A percentile compares a stretch with the other conserved stretches of the same genome.
Evolutionary conservation across 208 protist species (phyloP).

Genomic region (Balamuthia mandrillaris): DNA sequence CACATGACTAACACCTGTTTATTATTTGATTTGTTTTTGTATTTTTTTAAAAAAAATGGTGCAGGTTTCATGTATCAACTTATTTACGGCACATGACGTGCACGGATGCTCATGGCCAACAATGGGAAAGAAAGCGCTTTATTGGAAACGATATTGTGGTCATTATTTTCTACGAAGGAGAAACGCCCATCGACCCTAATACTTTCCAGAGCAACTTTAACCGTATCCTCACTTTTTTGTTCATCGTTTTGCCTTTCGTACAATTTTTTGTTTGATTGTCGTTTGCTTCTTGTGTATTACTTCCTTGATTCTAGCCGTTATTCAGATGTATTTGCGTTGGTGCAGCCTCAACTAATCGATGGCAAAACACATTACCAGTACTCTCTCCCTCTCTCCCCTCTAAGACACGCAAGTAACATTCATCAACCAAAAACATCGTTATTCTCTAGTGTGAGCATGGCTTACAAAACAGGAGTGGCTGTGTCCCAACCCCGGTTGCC

Average conservation of each 20-base stretch:
- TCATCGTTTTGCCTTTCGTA: not conserved
- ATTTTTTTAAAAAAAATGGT: too few relatives aligned
- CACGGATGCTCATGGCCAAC: not conserved
- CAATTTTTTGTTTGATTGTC: too few relatives aligned
- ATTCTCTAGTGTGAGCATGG: too few relatives aligned
- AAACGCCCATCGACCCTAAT: not conserved
- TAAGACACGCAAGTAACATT: not conserved
- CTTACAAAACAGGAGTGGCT: not conserved
- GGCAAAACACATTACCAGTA: not conserved
- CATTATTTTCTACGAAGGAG: not conserved
- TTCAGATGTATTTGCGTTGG: not conserved
- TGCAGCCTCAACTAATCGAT: not conserved
- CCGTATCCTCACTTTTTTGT: not conserved
- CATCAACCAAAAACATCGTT: too few relatives aligned
- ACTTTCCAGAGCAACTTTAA: not conserved
- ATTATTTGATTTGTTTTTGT: too few relatives aligned
- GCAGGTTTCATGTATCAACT: too few relatives aligned
- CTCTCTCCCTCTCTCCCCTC: not conserved
- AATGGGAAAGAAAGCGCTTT: not conserved
- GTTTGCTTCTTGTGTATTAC: too few relatives aligned
- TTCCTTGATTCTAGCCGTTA: too few relatives aligned
- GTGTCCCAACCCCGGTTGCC: not conserved
- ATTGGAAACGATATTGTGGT: slow-evolving; percentile 13
- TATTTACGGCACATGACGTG: not conserved
- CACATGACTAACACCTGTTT: not conserved